Conservation (phyloP, 148 eudicot genomes). For the Hydrangea macrophylla region DNA sequence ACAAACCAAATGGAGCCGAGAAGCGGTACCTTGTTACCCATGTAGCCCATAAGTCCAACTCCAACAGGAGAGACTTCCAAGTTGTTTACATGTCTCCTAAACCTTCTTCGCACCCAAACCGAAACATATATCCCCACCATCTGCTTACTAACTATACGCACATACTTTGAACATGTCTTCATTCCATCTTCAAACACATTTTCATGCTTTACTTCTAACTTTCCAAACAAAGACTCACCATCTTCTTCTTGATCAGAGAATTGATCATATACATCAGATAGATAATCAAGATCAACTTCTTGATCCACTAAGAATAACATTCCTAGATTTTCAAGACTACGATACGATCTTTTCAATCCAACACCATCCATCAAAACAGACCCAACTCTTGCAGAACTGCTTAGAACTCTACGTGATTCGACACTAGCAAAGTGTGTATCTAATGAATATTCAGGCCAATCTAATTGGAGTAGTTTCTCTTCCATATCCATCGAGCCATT, state of each 20-base stretch:
- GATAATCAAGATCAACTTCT: constrained; percentile 39
- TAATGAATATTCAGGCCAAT: constrained; percentile 58
- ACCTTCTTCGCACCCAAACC: constrained; percentile 75
- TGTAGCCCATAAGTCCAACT: constrained; percentile 93
- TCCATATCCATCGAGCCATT: constrained; percentile 19
- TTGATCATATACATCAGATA: constrained; percentile 44
- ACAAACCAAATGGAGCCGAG: background rate
- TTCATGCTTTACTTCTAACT: constrained; percentile 20
- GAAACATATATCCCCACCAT: constrained; percentile 94
- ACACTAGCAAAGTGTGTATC: constrained; percentile 38
- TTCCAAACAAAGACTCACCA: constrained; percentile 38
- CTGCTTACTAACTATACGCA: constrained; percentile 90
- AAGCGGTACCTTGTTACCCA: constrained; percentile 89
- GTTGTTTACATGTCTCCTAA: constrained; percentile 72
- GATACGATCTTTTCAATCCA: constrained; percentile 48
- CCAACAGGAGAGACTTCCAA: constrained; percentile 89
- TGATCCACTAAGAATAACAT: constrained; percentile 33
- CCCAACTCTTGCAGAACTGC: constrained; percentile 53
- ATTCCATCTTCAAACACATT: constrained; percentile 12
- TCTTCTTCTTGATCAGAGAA: constrained; percentile 55
- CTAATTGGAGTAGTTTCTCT: constrained; percentile 43
- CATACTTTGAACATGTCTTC: constrained; percentile 43
- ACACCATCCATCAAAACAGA: constrained; percentile 36
- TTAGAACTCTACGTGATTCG: constrained; percentile 53
- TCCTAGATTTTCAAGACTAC: constrained; percentile 51